A percentile compares a stretch with the other conserved stretches of the same genome.
Evolutionary conservation across 2,329 filamentous ascomycete genomes (phyloP).

Genomic region (Trichocomaceae sp.): DNA sequence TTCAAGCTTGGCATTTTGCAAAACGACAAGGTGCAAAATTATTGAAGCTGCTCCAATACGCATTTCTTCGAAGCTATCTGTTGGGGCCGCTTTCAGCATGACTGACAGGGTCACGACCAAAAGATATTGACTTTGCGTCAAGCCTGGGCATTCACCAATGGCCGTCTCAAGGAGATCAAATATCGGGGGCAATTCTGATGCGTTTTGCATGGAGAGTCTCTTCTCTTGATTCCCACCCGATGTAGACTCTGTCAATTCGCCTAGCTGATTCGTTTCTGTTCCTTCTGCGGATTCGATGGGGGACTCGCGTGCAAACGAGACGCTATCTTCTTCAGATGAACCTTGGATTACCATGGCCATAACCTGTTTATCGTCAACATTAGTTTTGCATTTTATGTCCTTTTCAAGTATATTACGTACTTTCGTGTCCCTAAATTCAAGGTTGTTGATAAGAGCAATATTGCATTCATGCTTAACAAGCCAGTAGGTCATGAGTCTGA

Average conservation of each 20-base stretch:
- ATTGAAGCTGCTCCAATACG: neutral
- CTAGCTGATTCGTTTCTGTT: neutral
- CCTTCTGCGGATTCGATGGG: neutral
- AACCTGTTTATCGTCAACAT: neutral
- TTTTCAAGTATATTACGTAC: conserved; percentile 26
- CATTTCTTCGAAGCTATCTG: neutral
- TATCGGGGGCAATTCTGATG: neutral
- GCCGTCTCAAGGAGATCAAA: neutral
- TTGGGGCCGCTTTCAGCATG: neutral
- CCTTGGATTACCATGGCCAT: conserved; percentile 3
- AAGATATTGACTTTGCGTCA: conserved; percentile 2
- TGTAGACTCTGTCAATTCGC: neutral
- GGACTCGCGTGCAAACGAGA: neutral
- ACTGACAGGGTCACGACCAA: neutral
- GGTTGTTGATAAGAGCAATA: conserved; percentile 56
- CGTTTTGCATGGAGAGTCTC: too few relatives aligned
- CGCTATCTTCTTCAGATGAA: neutral
- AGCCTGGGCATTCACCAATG: neutral
- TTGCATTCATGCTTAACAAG: conserved; percentile 54
- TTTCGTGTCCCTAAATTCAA: conserved; percentile 60
- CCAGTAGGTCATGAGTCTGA: conserved; percentile 42
- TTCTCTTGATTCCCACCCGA: too few relatives aligned
- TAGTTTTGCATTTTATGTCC: neutral
- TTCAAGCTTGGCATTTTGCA: conserved; percentile 1
- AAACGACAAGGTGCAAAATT: neutral